Base-by-base conservation (phyloP, 2,329 filamentous ascomycete species). In the Verticillium tricorpus region DNA sequence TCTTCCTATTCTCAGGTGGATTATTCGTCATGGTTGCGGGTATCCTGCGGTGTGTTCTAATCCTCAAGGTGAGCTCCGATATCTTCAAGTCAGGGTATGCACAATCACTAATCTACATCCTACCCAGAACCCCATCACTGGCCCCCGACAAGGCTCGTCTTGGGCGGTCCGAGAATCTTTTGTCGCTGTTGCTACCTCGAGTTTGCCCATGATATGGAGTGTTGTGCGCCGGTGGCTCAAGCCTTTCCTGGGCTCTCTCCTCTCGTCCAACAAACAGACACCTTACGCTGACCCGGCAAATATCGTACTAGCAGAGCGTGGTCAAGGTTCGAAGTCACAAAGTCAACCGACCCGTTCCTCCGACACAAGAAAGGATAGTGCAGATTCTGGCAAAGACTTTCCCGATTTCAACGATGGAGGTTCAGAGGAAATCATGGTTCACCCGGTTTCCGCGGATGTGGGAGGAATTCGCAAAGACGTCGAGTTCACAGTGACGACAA, bases 1-100 rank as follows among this genome's bases (percentile, higher is more conserved):
- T 74, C 15, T 60, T 75, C 5, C 69, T 79, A 2, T 77, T 79
- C 32, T 73, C 75, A 5, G 74, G 74, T 12, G 76, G 76, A 1
- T 61, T 78, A 11, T 77, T 79, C 17, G 75, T 79, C 39, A 74
- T 76, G 2, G 71, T 75, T n/a, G 73, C 74, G 28, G 76, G 74
- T 17, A 74, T 75, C 50, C 65, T 79, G 8, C 73, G 76, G 22
- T 69, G 69, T 15, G 65, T 68, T 3, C 67, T 73, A 34, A 67
- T 72, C n/a, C 65, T 70, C 61, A 35, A 35, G 34, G 34, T 35
- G 9, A 35, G 34, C 14, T 35, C 63, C 63, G 45, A 71, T 71
- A 65, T 62, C 70, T 62, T 11, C 9, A 15, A 19, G n/a, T 32
- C 35, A 3, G 8, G n/a, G 1, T 3, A 2, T 15, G 2, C 2